phyloP scores from a whole-genome alignment of 2,329 filamentous ascomycete genomes.

The Mycosphaerella sp. region DNA sequence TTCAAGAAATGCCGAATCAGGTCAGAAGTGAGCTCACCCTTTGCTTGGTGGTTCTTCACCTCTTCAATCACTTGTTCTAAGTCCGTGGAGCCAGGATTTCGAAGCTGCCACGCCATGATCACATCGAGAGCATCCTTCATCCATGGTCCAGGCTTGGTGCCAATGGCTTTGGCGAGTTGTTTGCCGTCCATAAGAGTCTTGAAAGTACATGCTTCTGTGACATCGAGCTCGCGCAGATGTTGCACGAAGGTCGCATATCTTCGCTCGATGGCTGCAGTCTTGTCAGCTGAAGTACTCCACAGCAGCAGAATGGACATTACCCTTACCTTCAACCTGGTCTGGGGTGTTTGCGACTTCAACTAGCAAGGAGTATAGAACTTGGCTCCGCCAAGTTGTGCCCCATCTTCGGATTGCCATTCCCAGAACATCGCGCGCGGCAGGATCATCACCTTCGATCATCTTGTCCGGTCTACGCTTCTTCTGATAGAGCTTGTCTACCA shows the following conservation, averaged over 20 bases:
- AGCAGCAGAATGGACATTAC: constrained; percentile 3
- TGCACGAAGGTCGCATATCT: constrained; percentile 50
- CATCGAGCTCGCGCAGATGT: constrained; percentile 45
- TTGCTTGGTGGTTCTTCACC: constrained; percentile 34
- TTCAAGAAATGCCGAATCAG: constrained; percentile 53
- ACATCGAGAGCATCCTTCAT: constrained; percentile 71
- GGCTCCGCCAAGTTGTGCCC: constrained; percentile 66
- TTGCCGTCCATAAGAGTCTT: constrained; percentile 63
- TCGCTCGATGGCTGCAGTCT: constrained; percentile 38
- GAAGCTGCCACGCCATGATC: constrained; percentile 81
- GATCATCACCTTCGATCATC: constrained; percentile 38
- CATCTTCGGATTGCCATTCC: constrained; percentile 70
- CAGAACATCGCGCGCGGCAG: constrained; percentile 53
- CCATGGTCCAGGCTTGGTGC: constrained; percentile 70
- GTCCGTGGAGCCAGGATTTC: constrained; percentile 63
- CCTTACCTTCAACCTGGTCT: constrained; percentile 41
- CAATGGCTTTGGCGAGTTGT: constrained; percentile 60
- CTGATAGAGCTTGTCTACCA: constrained; percentile 51
- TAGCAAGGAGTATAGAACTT: constrained; percentile 61
- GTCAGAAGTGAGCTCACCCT: constrained; percentile 46
- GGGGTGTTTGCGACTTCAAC: constrained; percentile 50
- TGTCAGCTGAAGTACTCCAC: constrained; percentile 7
- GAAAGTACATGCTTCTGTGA: constrained; percentile 46
- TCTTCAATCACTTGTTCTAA: constrained; percentile 42
- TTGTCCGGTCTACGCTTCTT: constrained; percentile 43